phyloP scores from a whole-genome alignment of 192 early-diverging fungal species.

The Chytriomyces confervae region DNA sequence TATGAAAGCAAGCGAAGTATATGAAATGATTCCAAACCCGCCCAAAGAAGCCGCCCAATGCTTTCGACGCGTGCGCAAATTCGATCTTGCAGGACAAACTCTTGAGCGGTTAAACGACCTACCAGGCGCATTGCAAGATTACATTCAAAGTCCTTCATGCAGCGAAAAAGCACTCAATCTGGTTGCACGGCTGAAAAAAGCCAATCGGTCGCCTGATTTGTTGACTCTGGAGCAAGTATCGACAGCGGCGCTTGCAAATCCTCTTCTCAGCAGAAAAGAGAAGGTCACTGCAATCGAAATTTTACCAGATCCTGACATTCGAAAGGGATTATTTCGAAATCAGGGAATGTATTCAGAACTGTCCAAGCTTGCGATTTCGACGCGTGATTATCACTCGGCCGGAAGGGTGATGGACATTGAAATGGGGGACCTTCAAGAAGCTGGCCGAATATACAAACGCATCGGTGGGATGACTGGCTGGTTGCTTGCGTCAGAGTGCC shows the following conservation, averaged over 20 bases:
- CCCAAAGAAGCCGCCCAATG: slow-evolving; percentile 17
- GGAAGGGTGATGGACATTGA: slow-evolving; percentile 12
- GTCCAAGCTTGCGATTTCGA: background rate
- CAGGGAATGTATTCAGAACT: slow-evolving; percentile 18
- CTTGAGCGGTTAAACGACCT: background rate
- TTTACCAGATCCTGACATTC: background rate
- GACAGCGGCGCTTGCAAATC: slow-evolving; percentile 3
- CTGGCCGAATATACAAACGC: slow-evolving; percentile 13
- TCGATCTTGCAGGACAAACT: background rate
- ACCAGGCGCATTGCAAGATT: slow-evolving; percentile 10
- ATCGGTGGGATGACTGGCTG: background rate
- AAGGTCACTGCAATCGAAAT: slow-evolving; percentile 26
- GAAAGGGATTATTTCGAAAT: slow-evolving; percentile 18
- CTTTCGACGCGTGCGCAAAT: slow-evolving; percentile 21
- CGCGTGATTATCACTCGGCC: background rate
- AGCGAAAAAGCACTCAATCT: slow-evolving; percentile 9
- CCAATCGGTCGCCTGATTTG: background rate
- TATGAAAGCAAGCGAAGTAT: slow-evolving; percentile 10
- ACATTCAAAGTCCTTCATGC: background rate
- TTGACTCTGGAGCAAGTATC: slow-evolving; percentile 9
- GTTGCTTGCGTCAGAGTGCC: background rate
- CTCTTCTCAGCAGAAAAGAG: slow-evolving; percentile 3
- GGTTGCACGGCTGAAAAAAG: background rate
- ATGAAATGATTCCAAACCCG: background rate
- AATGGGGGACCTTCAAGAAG: slow-evolving; percentile 7